Evolutionary conservation across 768 basidiomycete species (phyloP).

Genomic region (Termitomyces sp.): DNA sequence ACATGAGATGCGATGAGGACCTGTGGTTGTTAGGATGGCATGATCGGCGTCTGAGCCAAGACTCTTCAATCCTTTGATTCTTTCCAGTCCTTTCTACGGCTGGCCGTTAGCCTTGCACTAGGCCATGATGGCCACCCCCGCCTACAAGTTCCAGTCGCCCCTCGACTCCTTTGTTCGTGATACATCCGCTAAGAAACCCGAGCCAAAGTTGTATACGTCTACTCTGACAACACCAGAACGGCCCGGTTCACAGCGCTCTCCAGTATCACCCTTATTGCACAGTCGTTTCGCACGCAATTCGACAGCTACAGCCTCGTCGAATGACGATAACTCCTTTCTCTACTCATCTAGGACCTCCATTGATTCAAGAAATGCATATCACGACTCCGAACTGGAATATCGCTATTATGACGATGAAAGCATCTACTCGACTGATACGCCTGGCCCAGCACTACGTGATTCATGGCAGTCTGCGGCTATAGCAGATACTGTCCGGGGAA

Average conservation of each 20-base stretch:
- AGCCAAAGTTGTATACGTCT: constrained; percentile 11
- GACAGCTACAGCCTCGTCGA: constrained; percentile 37
- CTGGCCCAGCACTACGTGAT: constrained; percentile 33
- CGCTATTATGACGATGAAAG: constrained; percentile 39
- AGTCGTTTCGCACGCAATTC: constrained; percentile 45
- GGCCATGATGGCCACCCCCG: constrained; percentile 12
- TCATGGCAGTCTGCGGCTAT: constrained; percentile 37
- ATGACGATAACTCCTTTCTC: constrained; percentile 36
- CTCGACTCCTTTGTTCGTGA: constrained; percentile 55
- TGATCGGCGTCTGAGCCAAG: background rate
- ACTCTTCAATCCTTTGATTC: background rate
- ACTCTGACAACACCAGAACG: constrained; percentile 9
- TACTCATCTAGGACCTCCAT: constrained; percentile 24
- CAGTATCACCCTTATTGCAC: constrained; percentile 46
- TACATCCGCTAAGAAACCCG: constrained; percentile 46
- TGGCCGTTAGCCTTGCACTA: background rate
- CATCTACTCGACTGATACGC: constrained; percentile 36
- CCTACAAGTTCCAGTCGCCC: constrained; percentile 44
- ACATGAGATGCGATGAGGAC: background rate
- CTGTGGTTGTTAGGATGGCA: background rate
- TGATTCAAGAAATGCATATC: constrained; percentile 30
- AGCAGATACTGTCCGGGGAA: constrained; percentile 12
- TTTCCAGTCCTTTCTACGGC: background rate
- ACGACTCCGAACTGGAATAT: constrained; percentile 30
- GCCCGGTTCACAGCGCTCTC: constrained; percentile 18